Conservation (phyloP, 495 filamentous ascomycete genomes). For the Tuber aestivum region DNA sequence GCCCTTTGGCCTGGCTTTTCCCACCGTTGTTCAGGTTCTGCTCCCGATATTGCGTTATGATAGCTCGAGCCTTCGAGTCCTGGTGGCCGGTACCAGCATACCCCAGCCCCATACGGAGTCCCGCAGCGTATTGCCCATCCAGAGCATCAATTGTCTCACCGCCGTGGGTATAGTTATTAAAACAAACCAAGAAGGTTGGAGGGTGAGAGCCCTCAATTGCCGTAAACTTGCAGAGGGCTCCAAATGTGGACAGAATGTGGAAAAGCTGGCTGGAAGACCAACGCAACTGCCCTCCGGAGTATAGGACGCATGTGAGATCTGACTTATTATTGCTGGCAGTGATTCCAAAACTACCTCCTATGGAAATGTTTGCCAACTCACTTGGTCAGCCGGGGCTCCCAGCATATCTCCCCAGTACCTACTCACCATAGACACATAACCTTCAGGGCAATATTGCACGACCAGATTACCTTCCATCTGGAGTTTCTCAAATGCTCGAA, state of each 20-base stretch:
- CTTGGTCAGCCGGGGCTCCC: conserved; percentile 10
- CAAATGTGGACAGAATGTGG: conserved; percentile 33
- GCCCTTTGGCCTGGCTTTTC: background rate
- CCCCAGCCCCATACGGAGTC: background rate
- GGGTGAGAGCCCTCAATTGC: conserved; percentile 18
- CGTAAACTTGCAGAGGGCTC: conserved; percentile 34
- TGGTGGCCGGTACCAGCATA: background rate
- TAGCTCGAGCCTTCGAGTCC: background rate
- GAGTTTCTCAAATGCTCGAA: conserved; percentile 26
- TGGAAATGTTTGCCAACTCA: conserved; percentile 27
- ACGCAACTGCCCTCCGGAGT: conserved; percentile 19
- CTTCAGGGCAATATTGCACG: conserved; percentile 36
- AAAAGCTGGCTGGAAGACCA: conserved; percentile 18
- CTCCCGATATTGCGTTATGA: background rate
- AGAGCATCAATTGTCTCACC: conserved; percentile 29
- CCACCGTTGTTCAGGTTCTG: background rate
- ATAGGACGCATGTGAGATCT: conserved; percentile 31
- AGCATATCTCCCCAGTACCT: background rate
- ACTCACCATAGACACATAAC: conserved; percentile 36
- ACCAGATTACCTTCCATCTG: conserved; percentile 25
- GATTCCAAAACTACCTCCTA: conserved; percentile 10
- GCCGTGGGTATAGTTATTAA: conserved; percentile 28
- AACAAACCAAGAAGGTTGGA: conserved; percentile 34
- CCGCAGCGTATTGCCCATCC: conserved; percentile 38
- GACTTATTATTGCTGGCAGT: conserved; percentile 5